Conservation (phyloP, 1,139 yeast genomes). For the Hyphopichia pseudoburtonii region DNA sequence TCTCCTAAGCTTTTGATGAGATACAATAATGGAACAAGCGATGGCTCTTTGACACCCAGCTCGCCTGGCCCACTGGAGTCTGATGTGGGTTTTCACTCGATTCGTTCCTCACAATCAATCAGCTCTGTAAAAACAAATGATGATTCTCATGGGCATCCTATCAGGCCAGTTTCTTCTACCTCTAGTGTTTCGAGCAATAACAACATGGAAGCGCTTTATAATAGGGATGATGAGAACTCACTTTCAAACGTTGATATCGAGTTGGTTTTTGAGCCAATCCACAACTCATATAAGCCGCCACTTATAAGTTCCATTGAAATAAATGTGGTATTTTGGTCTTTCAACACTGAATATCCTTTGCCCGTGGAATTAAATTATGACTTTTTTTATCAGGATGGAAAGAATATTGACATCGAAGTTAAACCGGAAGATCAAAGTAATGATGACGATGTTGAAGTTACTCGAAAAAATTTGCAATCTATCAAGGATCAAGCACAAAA, state of each 20-base stretch:
- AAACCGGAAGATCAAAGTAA: conserved; percentile 11
- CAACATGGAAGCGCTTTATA: conserved; percentile 33
- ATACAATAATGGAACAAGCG: conserved; percentile 26
- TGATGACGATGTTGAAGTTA: conserved; percentile 31
- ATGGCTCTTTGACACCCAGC: not conserved
- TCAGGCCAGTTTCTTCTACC: conserved; percentile 4
- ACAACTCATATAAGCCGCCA: conserved; percentile 29
- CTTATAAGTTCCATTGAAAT: conserved; percentile 31
- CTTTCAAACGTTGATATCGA: conserved; percentile 25
- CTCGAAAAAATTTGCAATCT: conserved; percentile 35
- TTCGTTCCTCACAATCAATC: conserved; percentile 3
- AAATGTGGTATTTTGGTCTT: conserved; percentile 45
- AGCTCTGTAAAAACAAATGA: conserved; percentile 5
- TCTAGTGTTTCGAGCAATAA: conserved; percentile 8
- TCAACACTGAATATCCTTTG: conserved; percentile 41
- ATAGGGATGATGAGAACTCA: conserved; percentile 24
- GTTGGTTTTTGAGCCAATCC: conserved; percentile 25
- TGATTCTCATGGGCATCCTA: not conserved
- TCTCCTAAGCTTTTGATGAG: conserved; percentile 41
- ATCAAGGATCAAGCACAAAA: conserved; percentile 36
- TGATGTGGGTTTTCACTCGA: conserved; percentile 3
- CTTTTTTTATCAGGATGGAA: conserved; percentile 36
- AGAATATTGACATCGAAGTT: not conserved
- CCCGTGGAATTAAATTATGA: conserved; percentile 43
- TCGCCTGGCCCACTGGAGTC: not conserved